phyloP scores from a whole-genome alignment of 768 basidiomycete genomes.

The Peribolospora kevripleyi region DNA sequence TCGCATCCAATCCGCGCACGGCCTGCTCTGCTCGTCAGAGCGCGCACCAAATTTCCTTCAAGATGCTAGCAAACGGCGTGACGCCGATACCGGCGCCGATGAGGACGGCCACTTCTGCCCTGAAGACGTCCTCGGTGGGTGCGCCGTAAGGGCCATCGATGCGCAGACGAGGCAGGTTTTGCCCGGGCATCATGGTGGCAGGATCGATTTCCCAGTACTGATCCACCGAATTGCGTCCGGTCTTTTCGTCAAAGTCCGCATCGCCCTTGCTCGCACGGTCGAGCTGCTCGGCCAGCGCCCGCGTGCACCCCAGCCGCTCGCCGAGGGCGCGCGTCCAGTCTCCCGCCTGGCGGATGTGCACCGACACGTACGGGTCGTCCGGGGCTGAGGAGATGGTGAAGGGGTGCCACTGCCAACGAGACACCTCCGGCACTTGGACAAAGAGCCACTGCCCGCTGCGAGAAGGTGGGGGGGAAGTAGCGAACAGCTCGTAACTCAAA shows the following conservation, averaged over 20 bases:
- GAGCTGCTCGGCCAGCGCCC: conserved; percentile 6
- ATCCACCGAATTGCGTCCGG: too few relatives aligned
- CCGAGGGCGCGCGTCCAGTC: conserved; percentile 67
- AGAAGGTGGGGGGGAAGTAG: too few relatives aligned
- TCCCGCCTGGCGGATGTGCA: conserved; percentile 84
- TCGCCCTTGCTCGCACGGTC: conserved; percentile 12
- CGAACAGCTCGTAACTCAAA: background rate
- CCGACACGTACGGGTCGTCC: conserved; percentile 71
- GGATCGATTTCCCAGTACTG: too few relatives aligned
- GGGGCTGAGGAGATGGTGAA: conserved; percentile 39
- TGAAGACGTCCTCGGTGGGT: conserved; percentile 37
- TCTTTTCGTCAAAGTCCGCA: conserved; percentile 1
- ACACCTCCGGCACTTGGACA: conserved; percentile 71
- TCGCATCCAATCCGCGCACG: background rate
- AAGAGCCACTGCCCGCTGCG: conserved; percentile 56
- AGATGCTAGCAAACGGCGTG: conserved; percentile 79
- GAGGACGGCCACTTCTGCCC: conserved; percentile 43
- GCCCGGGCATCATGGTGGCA: conserved; percentile 1
- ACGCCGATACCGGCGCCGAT: conserved; percentile 90
- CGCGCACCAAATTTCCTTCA: conserved; percentile 64
- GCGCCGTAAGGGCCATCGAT: conserved; percentile 87
- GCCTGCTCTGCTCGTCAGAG: background rate
- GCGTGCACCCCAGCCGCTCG: conserved; percentile 40
- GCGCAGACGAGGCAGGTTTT: conserved; percentile 38
- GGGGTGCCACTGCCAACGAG: conserved; percentile 78